Evolutionary conservation across 1,284 basidiomycete genomes (phyloP), one percentile per base, ranked within the genome.

Genomic region (Inonotus hispidus): DNA sequence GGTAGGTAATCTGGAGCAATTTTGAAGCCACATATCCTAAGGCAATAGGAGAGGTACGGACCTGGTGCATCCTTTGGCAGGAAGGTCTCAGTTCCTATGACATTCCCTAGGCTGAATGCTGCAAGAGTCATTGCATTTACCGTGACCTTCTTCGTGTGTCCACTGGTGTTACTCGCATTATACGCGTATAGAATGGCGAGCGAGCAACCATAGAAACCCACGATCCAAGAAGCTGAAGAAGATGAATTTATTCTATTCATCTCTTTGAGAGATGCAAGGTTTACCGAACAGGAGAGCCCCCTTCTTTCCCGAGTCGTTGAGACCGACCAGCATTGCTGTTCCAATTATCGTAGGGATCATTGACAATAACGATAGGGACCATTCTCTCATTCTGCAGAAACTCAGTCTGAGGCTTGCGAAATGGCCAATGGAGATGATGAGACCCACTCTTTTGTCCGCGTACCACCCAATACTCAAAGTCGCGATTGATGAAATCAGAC

Each of bases 81-180:
- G 68, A 85, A 86, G 10, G 83, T 85, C 66, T 84, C 82, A 2
- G 83, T 79, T 6, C 82, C 84, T 41, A 84, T 75, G 53, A 85
- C 81, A 65, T 87, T 87, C 0, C 82, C 82, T 8, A 83, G 65
- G 53, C 76, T 79, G 70, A 87, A 87, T 0, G 80, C 72, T 0
- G 78, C 74, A 0, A 88, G 72, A 0, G 84, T 87, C 73, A 86
- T 73, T 1, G 82, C 81, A 64, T 87, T 87, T 62, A 86, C 75
- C 1, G 83, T 84, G 61, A 74, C 76, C 74, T 88, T 88, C 75
- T 88, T 88, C 1, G 84, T 88, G 58, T 84, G 81, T 1, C 85
- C 86, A 46, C 79, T 79, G 0, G 82, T 86, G 67, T 88, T 87
- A 53, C 81, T 82, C 0, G 84, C 83, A 59, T 86, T 86, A 66